Evolutionary conservation across 495 filamentous ascomycete genomes (phyloP), one percentile per base, ranked within the genome.

Genomic region (Penicillium roqueforti): DNA sequence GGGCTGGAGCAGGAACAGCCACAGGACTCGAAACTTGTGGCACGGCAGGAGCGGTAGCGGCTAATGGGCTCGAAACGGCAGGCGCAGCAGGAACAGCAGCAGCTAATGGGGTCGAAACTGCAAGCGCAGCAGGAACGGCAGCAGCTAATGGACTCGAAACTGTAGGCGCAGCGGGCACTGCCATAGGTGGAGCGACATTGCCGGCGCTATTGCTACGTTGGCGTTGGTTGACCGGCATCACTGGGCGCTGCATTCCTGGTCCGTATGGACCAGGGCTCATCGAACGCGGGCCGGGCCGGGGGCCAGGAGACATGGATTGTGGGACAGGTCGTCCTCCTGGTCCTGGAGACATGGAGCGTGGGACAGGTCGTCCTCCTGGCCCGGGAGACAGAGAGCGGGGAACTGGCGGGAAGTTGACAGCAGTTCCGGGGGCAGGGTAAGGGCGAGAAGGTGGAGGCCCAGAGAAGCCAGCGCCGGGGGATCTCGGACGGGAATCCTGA

Each of bases 241-340:
- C 51, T 7, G 81, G 78, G 20, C 68, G 65, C 44, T 74, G 76
- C 56, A 77, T 65, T 11, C 72, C 74, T 1, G 74, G 71, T 18
- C 76, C 75, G 47, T 82, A 78, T 10, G 75, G 76, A 20, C 73
- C 77, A 18, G 80, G 80, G 48, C 78, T 80, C 79, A 80, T 77
- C 14, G 50, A 52, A 29, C 50, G 49, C 3, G 39, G 72, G 75
- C 49, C 42, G 23, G 40, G 22, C 20, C 44, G 45, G 36, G 61
- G 62, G 1, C 55, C 57, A 45, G 70, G 51, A 6, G 57, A 60
- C 58, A 60, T 56, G 36, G 57, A 65, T 23, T 63, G 58, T 28
- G 57, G 29, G 20, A 26, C 37, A 16, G 54, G 38, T 10, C 13
- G 9, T 19, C 44, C 47, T 31, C 46, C 45, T 6, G 61, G 62